Percentiles rank a stretch among this genome's conserved stretches.
Evolutionary conservation across 306 rosid species (phyloP).

Genomic region (Lotus japonicus): DNA sequence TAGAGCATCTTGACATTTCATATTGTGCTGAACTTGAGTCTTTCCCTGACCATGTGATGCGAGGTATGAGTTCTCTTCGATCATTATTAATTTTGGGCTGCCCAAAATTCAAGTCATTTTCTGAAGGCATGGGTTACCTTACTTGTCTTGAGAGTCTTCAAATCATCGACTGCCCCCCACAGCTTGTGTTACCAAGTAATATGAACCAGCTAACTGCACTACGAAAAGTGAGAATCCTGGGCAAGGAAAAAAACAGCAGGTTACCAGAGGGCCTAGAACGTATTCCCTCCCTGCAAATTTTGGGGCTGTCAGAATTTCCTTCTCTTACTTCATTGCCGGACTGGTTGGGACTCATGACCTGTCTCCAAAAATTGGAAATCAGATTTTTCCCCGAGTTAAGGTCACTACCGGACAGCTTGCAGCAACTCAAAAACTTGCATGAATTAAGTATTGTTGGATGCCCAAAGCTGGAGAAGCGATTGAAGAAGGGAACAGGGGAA

Average conservation of each 20-base stretch:
- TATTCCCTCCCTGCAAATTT: neutral
- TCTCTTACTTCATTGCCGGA: neutral
- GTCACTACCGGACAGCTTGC: neutral
- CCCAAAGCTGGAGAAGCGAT: neutral
- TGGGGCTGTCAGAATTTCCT: fast-evolving
- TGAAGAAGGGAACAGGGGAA: neutral
- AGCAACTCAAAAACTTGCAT: neutral
- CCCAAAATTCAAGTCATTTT: neutral
- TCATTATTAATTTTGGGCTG: fast-evolving
- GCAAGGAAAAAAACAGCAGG: neutral
- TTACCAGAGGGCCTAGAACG: neutral
- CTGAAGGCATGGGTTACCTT: neutral
- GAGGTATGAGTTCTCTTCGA: neutral
- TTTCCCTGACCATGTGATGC: neutral
- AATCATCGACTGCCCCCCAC: neutral
- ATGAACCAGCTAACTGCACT: conserved; percentile 1
- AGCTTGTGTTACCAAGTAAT: neutral
- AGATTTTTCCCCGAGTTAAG: fast-evolving
- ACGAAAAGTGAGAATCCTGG: fast-evolving
- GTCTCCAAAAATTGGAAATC: neutral
- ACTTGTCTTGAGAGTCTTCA: neutral
- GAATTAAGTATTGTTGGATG: fast-evolving
- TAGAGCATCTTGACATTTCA: fast-evolving
- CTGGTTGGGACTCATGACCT: neutral
- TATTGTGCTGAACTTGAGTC: neutral